Evolutionary conservation across 768 basidiomycete genomes (phyloP).

Genomic region (Lactarius akahatsu): DNA sequence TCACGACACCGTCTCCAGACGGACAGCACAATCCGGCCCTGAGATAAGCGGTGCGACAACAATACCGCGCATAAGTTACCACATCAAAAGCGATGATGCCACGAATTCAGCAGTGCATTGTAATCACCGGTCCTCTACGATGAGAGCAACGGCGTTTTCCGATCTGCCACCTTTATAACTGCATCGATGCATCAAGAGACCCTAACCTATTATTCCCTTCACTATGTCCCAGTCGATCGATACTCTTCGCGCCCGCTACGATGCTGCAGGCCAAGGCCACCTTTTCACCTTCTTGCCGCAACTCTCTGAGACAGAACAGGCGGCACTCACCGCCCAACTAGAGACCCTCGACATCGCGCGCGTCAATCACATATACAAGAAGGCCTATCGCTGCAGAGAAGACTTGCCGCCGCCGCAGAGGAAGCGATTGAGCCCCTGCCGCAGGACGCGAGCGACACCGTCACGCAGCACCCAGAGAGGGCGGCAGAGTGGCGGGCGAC

Average conservation of each 20-base stretch:
- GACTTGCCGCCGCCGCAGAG: constrained; percentile 40
- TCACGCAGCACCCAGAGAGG: constrained; percentile 51
- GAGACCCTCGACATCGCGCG: constrained; percentile 80
- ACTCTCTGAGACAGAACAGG: constrained; percentile 64
- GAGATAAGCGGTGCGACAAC: neutral
- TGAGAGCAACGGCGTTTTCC: constrained; percentile 1
- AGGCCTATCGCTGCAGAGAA: constrained; percentile 70
- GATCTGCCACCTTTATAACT: neutral
- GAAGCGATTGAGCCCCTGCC: constrained; percentile 78
- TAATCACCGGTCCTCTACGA: neutral
- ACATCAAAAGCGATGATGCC: neutral
- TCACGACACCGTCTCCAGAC: too few species aligned
- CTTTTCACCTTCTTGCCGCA: constrained; percentile 84
- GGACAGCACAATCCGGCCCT: neutral
- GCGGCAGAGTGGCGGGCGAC: constrained; percentile 70
- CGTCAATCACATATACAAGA: constrained; percentile 84
- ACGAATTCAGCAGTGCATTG: neutral
- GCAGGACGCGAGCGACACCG: constrained; percentile 66
- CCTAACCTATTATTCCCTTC: constrained; percentile 3
- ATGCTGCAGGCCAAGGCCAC: constrained; percentile 82
- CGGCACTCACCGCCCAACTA: constrained; percentile 67
- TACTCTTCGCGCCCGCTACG: constrained; percentile 60
- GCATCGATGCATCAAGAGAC: constrained; percentile 4
- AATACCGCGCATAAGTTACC: neutral
- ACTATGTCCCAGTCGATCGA: constrained; percentile 50